phyloP scores from a whole-genome alignment of 164 flowering plant genomes.

The Sextonia rubra region DNA sequence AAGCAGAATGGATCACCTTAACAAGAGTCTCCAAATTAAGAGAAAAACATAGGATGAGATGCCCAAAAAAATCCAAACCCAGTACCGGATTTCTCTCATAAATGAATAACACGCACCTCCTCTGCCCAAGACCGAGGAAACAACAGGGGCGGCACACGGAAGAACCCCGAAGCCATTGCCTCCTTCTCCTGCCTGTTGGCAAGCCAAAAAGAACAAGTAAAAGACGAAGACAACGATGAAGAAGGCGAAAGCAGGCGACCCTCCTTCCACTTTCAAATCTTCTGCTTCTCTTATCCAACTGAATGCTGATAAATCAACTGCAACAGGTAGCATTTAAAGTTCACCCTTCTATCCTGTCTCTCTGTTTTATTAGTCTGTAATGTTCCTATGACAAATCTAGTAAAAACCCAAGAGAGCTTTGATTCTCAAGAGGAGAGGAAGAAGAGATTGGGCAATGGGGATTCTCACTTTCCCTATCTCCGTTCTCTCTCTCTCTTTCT shows the following conservation, averaged over 20 bases:
- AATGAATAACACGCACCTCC: neutral
- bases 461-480: neutral
- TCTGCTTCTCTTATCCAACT: neutral
- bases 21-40: neutral
- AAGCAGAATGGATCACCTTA: neutral
- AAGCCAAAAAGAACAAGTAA: neutral
- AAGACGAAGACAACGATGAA: neutral
- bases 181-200: neutral
- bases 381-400: too few species aligned
- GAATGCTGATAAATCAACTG: neutral
- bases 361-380: too few species aligned
- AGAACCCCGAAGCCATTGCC: neutral
- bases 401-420: too few species aligned
- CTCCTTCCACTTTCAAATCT: neutral
- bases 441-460: neutral
- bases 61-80: neutral
- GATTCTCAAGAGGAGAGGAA: neutral
- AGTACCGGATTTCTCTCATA: neutral
- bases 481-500: neutral
- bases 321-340: neutral
- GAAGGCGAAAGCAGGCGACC: neutral
- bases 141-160: neutral
- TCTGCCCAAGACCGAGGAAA: neutral
- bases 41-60: neutral
- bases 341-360: too few species aligned